These are phyloP conservation scores for Candida tropicalis DNA, from an alignment of 1,139 yeast species.

Conservation along the genomic window DNA sequence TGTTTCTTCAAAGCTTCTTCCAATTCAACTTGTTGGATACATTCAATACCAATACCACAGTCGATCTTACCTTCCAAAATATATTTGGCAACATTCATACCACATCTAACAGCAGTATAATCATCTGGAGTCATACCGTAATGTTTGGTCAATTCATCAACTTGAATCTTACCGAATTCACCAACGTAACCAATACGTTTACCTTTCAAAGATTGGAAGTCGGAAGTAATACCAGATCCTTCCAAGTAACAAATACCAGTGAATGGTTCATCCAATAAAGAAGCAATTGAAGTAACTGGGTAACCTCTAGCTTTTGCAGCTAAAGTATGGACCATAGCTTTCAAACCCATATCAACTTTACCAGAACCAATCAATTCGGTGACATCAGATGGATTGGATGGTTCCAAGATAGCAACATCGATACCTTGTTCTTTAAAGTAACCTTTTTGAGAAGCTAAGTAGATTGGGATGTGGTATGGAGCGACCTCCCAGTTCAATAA, in stretches of 20 bases:
- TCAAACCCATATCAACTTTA: conserved; percentile 59
- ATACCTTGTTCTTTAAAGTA: conserved; percentile 53
- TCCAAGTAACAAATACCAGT: conserved; percentile 57
- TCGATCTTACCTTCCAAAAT: conserved; percentile 58
- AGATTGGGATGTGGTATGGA: conserved; percentile 59
- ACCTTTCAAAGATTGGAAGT: conserved; percentile 54
- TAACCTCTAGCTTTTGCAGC: conserved; percentile 63
- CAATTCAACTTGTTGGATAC: conserved; percentile 60
- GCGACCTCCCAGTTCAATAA: conserved; percentile 60
- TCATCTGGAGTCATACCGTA: conserved; percentile 58
- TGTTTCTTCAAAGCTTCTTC: conserved; percentile 50
- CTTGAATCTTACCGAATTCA: conserved; percentile 60
- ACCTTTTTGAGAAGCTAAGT: conserved; percentile 53
- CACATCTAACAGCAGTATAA: conserved; percentile 62
- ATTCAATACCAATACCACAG: conserved; percentile 62
- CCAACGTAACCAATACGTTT: conserved; percentile 60
- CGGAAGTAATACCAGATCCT: conserved; percentile 53
- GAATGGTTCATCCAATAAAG: conserved; percentile 59
- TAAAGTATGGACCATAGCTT: conserved; percentile 63
- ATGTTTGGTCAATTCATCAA: conserved; percentile 57
- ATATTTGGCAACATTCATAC: conserved; percentile 61
- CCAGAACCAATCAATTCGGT: conserved; percentile 61
- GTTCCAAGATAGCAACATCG: conserved; percentile 56
- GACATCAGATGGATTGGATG: conserved; percentile 61
- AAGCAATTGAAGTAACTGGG: conserved; percentile 59